These are phyloP conservation scores for Tetrapyrgos nigripes DNA, from an alignment of 1,284 basidiomycete genomes.

Conservation along the genomic window DNA sequence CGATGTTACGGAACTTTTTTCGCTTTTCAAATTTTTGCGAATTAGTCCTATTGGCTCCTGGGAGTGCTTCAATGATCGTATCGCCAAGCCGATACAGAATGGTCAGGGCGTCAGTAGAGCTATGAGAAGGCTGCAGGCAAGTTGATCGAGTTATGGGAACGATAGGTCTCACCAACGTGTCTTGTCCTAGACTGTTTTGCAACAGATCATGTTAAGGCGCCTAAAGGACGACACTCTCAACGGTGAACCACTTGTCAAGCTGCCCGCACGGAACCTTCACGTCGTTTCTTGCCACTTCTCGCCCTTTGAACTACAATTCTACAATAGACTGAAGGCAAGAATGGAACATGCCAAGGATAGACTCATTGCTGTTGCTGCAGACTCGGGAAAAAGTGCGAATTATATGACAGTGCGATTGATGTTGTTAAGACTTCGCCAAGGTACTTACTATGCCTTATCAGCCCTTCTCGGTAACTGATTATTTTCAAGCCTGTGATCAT, in stretches of 20 bases:
- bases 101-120: background rate
- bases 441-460: background rate
- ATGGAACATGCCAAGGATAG: background rate
- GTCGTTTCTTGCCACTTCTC: background rate
- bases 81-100: slow-evolving; percentile 2
- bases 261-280: background rate
- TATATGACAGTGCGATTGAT: slow-evolving; percentile 5
- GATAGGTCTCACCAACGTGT: background rate
- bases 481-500: background rate
- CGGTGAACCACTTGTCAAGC: background rate
- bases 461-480: background rate
- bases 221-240: slow-evolving; percentile 9
- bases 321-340: background rate
- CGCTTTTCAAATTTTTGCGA: slow-evolving; percentile 9
- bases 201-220: slow-evolving; percentile 8
- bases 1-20: slow-evolving; percentile 5
- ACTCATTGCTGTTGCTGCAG: background rate
- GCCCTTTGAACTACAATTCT: background rate
- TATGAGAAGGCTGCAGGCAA: slow-evolving; percentile 4
- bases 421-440: slow-evolving; percentile 9
- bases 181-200: background rate
- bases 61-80: slow-evolving; percentile 5
- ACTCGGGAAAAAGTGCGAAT: background rate
- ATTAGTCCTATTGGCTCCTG: slow-evolving; percentile 1
- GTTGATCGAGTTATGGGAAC: background rate